A percentile compares a stretch with the other conserved stretches of the same genome.
Evolutionary conservation across 129 eudicot species (phyloP).

Genomic region (Scalesia atractyloides): DNA sequence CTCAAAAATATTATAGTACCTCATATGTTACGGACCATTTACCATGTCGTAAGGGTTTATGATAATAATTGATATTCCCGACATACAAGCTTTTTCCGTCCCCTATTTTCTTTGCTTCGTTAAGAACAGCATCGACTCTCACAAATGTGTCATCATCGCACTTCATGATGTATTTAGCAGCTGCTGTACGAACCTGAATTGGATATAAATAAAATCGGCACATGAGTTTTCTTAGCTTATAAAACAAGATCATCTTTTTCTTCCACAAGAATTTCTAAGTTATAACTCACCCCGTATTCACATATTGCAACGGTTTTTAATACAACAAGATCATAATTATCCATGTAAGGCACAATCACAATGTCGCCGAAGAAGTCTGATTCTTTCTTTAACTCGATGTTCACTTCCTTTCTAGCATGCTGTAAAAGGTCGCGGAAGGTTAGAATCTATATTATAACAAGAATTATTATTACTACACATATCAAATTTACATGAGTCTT

Average conservation of each 20-base stretch:
- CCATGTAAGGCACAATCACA: constrained; percentile 85
- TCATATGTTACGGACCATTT: constrained; percentile 88
- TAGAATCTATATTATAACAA: not conserved
- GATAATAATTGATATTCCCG: constrained; percentile 84
- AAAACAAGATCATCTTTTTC: not conserved
- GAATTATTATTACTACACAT: not conserved
- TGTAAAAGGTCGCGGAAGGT: constrained; percentile 26
- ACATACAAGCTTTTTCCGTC: constrained; percentile 61
- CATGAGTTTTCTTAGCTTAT: constrained; percentile 11
- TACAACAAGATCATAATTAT: constrained; percentile 89
- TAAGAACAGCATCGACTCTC: constrained; percentile 58
- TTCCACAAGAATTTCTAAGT: not conserved
- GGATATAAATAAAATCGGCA: not conserved
- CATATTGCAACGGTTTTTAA: constrained; percentile 88
- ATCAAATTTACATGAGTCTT: too few species aligned
- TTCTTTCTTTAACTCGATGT: constrained; percentile 76
- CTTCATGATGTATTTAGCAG: constrained; percentile 85
- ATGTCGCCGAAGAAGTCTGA: constrained; percentile 90
- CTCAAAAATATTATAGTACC: constrained; percentile 36
- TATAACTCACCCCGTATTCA: constrained; percentile 77
- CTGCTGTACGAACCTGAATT: constrained; percentile 59
- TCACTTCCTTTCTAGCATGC: constrained; percentile 79
- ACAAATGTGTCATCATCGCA: constrained; percentile 97
- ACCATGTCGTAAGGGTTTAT: constrained; percentile 73
- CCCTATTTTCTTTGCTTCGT: constrained; percentile 54